These are phyloP conservation scores for Arachis hypogaea DNA, from an alignment of 306 rosid species.

Conservation along the genomic window DNA sequence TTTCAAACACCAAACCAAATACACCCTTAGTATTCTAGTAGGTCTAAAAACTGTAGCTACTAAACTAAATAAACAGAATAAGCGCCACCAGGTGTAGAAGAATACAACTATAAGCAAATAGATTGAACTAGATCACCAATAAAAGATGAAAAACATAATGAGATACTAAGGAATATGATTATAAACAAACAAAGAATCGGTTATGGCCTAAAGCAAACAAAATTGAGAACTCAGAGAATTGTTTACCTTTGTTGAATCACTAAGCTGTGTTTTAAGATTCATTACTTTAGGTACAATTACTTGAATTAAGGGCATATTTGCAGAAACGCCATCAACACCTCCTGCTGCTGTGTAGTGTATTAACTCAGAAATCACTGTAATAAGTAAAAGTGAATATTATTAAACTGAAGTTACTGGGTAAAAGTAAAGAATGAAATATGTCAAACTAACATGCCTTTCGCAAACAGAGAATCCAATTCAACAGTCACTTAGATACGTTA, in stretches of 20 bases:
- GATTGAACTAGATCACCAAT: conserved; percentile 14
- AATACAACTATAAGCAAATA: conserved; percentile 18
- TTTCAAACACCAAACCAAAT: too few species aligned
- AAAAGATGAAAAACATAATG: conserved; percentile 1
- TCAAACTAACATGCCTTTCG: conserved; percentile 6
- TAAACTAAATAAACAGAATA: conserved; percentile 25
- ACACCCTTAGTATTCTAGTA: not conserved
- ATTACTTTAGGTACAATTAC: conserved; percentile 93
- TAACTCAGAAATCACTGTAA: conserved; percentile 95
- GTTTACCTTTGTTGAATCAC: conserved; percentile 90
- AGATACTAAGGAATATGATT: conserved; percentile 6
- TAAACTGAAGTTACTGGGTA: conserved; percentile 12
- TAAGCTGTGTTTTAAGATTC: conserved; percentile 88
- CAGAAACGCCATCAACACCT: conserved; percentile 70
- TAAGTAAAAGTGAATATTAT: conserved; percentile 16
- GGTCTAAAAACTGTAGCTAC: conserved; percentile 13
- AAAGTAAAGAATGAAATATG: not conserved
- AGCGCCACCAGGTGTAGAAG: not conserved
- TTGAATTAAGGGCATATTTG: conserved; percentile 92
- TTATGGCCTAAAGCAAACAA: conserved; percentile 5
- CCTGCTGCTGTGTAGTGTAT: conserved; percentile 88
- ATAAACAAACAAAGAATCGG: conserved; percentile 22
- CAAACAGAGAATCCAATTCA: conserved; percentile 1
- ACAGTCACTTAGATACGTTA: not conserved
- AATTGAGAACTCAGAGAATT: conserved; percentile 32